Base-by-base conservation (phyloP, 495 filamentous ascomycete genomes). In the Penicillium chermesinum region DNA sequence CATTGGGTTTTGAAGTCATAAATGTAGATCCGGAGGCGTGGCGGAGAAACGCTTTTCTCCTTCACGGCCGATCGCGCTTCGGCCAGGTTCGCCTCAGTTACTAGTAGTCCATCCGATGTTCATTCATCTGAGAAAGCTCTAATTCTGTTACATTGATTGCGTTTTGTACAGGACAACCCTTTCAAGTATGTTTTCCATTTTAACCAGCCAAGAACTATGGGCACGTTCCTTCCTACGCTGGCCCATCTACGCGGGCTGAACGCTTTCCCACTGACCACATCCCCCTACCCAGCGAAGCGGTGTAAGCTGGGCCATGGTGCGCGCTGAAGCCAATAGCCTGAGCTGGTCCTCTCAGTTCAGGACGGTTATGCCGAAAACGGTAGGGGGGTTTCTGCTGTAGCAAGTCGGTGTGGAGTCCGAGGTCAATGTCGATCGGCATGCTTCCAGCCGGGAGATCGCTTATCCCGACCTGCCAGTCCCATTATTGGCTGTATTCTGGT, bases 31-130 rank as follows among this genome's bases (percentile, higher is more conserved):
- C 54, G 49, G 42, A 20, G 13, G 8, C 46, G 38, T 49, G 51
- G 55, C 54, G 60, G 57, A 62, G 56, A 64, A 66, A 64, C 58
- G 52, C 51, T 60, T 50, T 58, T 25, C 49, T 53, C 53, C 27
- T 22, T 15, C 3, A 46, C 25, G 25, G 25, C 25, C 25, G 25
- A 30, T 30, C 25, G 25, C 25, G 25, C 25, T 10, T 30, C 25
- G 25, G 5, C 25, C 35, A 37, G 12, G 15, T 5, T 37, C 5
- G 4, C 12, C 35, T n/a, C 35, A 4, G 35, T 17, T 7, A 33
- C 30, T 33, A 33, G 30, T 33, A 7, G 13, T 13, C 7, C 7
- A 13, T 33, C 30, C 30, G 7, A 33, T 7, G 13, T 33, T 7
- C 13, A 7, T n/a, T n/a, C n/a, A n/a, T n/a, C n/a, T n/a, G n/a